Base-by-base conservation (phyloP, 192 early-diverging fungal species). In the Pilaira anomala region DNA sequence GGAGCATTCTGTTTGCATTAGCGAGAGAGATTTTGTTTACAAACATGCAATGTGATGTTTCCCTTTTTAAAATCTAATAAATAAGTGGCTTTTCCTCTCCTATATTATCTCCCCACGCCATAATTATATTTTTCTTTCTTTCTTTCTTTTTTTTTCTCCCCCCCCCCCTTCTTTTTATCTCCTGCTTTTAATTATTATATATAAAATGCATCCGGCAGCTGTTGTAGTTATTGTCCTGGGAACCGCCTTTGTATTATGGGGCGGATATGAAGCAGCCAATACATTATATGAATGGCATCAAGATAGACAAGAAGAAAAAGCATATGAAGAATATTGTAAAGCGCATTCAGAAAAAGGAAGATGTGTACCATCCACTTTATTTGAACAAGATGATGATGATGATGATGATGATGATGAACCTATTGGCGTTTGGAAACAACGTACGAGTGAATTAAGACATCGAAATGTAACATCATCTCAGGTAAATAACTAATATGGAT, bases 301-400 rank as follows among this genome's bases (percentile, higher is more conserved):
- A 22, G 29, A 57, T 16, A 42, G 48, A 26, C 25, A 55, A n/a
- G 65, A 67, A 60, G 55, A 50, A 25, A 29, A 21, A 11, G 33
- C 21, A 18, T 67, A 67, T 60, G 65, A 67, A 51, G 56, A 59
- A n/a, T 67, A 67, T 56, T 8, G 59, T 18, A 40, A 26, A 18
- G 18, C 22, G 0, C 40, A 60, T 33, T 14, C 29, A 18, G 62
- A 63, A 59, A 55, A 67, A 19, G 18, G n/a, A 11, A 36, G 33
- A 9, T 36, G 33, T 36, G 33, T 36, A 3, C 33, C 33, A 36
- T 48, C 40, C 5, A 7, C 41, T 28, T 7, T 26, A 24, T 53
- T 26, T 41, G 12, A 21, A 12, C 16, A 63, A 28, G 49, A 63
- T 11, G 40, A 65, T 36, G 50, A 53, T 8, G 45, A 44, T 18